Evolutionary conservation across 768 basidiomycete species (phyloP).

Genomic region (Astraeus odoratus): DNA sequence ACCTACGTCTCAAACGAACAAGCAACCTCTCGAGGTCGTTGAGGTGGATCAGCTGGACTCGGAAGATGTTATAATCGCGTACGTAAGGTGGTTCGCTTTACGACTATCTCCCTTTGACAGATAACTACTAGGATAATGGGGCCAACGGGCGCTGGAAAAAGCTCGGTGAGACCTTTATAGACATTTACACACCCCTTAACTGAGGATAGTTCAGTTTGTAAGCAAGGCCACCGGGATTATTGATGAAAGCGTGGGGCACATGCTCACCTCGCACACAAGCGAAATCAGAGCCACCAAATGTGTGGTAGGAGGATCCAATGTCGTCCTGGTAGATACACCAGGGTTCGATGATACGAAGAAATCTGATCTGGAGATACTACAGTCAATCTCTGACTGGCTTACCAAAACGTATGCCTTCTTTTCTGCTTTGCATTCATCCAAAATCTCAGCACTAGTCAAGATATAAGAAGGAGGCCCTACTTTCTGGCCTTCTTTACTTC

Average conservation of each 20-base stretch:
- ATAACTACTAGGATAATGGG: constrained; percentile 14
- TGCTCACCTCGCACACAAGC: constrained; percentile 8
- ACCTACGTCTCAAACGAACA: no score
- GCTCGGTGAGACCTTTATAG: constrained; percentile 7
- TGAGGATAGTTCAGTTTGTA: constrained; percentile 6
- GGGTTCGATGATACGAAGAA: constrained; percentile 44
- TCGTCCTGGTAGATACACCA: constrained; percentile 46
- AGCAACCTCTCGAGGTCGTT: no score
- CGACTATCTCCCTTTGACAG: no score
- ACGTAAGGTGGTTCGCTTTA: no score
- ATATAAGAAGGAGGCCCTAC: constrained; percentile 8
- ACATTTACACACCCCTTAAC: not conserved
- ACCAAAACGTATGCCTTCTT: not conserved
- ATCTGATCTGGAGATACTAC: constrained; percentile 38
- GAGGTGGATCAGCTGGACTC: no score
- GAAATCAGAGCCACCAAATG: constrained; percentile 4
- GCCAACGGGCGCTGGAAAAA: constrained; percentile 20
- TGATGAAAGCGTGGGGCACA: constrained; percentile 3
- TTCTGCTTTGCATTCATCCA: not conserved
- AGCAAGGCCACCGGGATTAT: constrained; percentile 1
- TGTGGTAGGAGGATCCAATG: constrained; percentile 16
- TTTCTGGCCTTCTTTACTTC: constrained; percentile 39
- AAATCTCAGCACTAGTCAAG: not conserved
- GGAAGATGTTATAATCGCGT: no score
- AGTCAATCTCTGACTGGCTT: constrained; percentile 31